Percentiles rank a stretch among this genome's conserved stretches.
These are phyloP conservation scores for Rhizophagus prolifer DNA, from an alignment of 192 early-diverging fungal species.

Conservation along the genomic window DNA sequence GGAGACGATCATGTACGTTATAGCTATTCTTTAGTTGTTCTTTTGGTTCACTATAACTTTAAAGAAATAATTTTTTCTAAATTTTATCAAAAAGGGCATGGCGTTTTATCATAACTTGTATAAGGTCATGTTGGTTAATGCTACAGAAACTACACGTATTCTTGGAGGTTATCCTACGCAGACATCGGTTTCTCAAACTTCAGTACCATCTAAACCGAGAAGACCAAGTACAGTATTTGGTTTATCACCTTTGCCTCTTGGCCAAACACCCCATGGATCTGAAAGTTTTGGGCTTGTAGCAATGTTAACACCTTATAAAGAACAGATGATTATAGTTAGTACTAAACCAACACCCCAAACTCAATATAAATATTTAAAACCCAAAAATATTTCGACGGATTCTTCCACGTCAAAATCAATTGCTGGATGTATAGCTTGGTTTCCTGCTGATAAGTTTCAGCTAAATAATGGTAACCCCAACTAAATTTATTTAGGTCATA, in stretches of 20 bases:
- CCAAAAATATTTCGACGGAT: slow-evolving; percentile 39
- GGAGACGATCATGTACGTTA: slow-evolving; percentile 50
- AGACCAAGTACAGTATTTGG: slow-evolving; percentile 60
- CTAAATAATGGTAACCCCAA: slow-evolving; percentile 33
- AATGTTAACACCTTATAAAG: slow-evolving; percentile 59
- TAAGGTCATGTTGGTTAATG: slow-evolving; percentile 61
- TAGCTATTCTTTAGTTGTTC: neutral
- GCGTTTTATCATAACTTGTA: slow-evolving; percentile 59
- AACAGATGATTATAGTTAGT: slow-evolving; percentile 57
- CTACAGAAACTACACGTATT: slow-evolving; percentile 54
- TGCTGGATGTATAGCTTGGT: slow-evolving; percentile 58
- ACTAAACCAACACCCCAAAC: slow-evolving; percentile 59
- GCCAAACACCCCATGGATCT: slow-evolving; percentile 54
- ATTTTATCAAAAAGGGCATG: slow-evolving; percentile 46
- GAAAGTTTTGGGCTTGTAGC: slow-evolving; percentile 60
- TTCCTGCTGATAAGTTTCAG: slow-evolving; percentile 49
- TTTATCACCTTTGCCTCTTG: slow-evolving; percentile 55
- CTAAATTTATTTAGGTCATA: neutral
- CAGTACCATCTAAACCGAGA: slow-evolving; percentile 37
- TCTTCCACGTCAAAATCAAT: slow-evolving; percentile 34
- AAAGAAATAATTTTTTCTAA: too few relatives aligned
- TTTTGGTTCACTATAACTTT: too few relatives aligned
- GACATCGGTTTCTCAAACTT: neutral
- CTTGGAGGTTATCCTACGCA: slow-evolving; percentile 52
- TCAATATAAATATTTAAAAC: slow-evolving; percentile 53